Conservation (phyloP, 371 early-diverging fungal species). For the Syncephalastrum contaminatum region DNA sequence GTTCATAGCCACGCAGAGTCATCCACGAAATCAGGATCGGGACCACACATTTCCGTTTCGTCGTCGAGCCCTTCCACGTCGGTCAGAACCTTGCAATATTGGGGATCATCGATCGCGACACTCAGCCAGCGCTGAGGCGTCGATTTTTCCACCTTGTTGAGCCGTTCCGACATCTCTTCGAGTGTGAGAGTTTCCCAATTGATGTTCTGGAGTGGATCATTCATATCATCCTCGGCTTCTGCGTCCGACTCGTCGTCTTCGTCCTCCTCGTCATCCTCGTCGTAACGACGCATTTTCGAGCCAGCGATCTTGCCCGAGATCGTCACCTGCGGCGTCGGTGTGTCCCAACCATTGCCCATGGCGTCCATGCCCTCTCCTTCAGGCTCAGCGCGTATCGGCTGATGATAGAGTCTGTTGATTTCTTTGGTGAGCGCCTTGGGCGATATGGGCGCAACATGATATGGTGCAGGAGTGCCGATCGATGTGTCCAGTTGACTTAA, state of each 20-base stretch:
- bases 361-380: not conserved
- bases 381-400: not conserved
- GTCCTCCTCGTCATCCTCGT: slow-evolving; percentile 25
- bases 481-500: no score
- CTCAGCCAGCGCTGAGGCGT: slow-evolving; percentile 36
- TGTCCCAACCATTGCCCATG: slow-evolving; percentile 32
- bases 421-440: not conserved
- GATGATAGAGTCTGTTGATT: slow-evolving; percentile 10
- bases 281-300: not conserved
- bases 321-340: slow-evolving; percentile 2
- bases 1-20: no score
- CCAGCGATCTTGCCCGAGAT: not conserved
- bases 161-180: slow-evolving; percentile 35
- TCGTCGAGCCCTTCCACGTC: slow-evolving; percentile 2
- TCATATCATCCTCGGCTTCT: not conserved
- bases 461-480: not conserved
- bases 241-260: slow-evolving; percentile 11
- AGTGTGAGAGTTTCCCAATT: slow-evolving; percentile 38
- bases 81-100: slow-evolving; percentile 35
- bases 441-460: not conserved
- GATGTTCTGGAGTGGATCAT: slow-evolving; percentile 34
- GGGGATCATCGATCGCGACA: slow-evolving; percentile 35
- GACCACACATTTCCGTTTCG: not conserved
- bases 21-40: no score
- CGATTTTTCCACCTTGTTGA: slow-evolving; percentile 32